Percentiles rank a stretch among this genome's conserved stretches.
phyloP scores from a whole-genome alignment of 2,329 filamentous ascomycete genomes.

The Verticillium nonalfalfae region DNA sequence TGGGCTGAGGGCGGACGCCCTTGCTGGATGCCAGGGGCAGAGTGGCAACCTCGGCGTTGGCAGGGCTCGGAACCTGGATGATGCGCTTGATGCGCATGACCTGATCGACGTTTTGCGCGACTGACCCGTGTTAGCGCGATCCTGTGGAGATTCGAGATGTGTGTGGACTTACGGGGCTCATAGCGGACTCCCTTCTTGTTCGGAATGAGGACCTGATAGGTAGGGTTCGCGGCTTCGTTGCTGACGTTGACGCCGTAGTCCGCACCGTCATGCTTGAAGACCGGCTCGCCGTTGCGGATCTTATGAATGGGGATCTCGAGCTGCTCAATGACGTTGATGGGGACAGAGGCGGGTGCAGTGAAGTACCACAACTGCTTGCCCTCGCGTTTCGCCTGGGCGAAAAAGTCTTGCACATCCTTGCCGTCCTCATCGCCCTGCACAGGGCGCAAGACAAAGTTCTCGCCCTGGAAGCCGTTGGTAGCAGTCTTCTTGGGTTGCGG shows the following conservation, averaged over 20 bases:
- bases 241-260: conserved; percentile 56
- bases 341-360: conserved; percentile 62
- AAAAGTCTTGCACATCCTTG: conserved; percentile 45
- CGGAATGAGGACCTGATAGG: conserved; percentile 54
- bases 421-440: conserved; percentile 31
- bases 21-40: conserved; percentile 40
- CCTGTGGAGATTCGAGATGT: neutral
- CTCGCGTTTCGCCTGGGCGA: conserved; percentile 51
- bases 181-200: conserved; percentile 48
- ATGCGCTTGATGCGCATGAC: conserved; percentile 61
- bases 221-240: conserved; percentile 41
- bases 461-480: conserved; percentile 38
- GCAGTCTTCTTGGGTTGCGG: conserved; percentile 24
- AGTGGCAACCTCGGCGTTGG: conserved; percentile 21
- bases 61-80: conserved; percentile 42
- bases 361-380: conserved; percentile 80
- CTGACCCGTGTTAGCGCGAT: conserved; percentile 10
- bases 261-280: conserved; percentile 58
- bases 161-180: conserved; percentile 38
- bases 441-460: conserved; percentile 48
- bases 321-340: conserved; percentile 60
- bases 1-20: conserved; percentile 56
- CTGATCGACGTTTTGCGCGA: conserved; percentile 41
- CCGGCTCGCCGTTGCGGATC: conserved; percentile 41
- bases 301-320: conserved; percentile 55